Conservation (phyloP, 2,329 filamentous ascomycete species). For the Penicillium sp. region DNA sequence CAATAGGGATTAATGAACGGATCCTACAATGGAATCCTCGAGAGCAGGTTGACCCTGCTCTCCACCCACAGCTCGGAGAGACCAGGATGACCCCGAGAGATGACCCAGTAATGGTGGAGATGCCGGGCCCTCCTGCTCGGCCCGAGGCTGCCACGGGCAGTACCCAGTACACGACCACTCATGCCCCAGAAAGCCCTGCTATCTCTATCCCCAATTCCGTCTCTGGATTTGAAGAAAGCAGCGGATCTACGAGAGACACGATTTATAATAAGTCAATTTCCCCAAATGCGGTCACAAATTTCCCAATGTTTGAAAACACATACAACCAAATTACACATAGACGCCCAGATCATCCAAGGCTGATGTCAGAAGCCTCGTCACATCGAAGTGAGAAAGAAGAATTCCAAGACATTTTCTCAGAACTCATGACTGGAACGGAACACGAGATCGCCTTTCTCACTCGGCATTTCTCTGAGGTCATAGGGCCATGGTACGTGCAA, state of each 20-base stretch:
- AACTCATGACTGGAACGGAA: constrained; percentile 39
- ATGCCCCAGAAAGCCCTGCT: background rate
- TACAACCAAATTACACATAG: constrained; percentile 1
- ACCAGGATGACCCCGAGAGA: background rate
- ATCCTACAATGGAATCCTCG: background rate
- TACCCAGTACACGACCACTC: background rate
- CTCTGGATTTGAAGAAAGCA: background rate
- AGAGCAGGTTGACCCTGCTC: background rate
- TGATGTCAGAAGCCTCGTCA: constrained; percentile 17
- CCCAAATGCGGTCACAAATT: constrained; percentile 3
- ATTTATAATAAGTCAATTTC: constrained; percentile 10
- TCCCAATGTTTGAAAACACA: constrained; percentile 1
- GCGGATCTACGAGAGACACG: constrained; percentile 2
- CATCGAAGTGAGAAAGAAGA: constrained; percentile 31
- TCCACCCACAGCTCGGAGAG: background rate
- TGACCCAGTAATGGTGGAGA: background rate
- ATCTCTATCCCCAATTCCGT: background rate
- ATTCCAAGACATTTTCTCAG: constrained; percentile 38
- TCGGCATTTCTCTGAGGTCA: constrained; percentile 37
- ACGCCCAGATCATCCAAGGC: constrained; percentile 1
- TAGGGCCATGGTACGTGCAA: constrained; percentile 37
- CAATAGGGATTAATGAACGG: background rate
- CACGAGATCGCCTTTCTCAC: constrained; percentile 41
- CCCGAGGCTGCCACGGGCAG: background rate
- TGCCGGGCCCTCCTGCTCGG: background rate